phyloP scores from a whole-genome alignment of 352 stramenopile genomes.

The Phytophthora syringae region DNA sequence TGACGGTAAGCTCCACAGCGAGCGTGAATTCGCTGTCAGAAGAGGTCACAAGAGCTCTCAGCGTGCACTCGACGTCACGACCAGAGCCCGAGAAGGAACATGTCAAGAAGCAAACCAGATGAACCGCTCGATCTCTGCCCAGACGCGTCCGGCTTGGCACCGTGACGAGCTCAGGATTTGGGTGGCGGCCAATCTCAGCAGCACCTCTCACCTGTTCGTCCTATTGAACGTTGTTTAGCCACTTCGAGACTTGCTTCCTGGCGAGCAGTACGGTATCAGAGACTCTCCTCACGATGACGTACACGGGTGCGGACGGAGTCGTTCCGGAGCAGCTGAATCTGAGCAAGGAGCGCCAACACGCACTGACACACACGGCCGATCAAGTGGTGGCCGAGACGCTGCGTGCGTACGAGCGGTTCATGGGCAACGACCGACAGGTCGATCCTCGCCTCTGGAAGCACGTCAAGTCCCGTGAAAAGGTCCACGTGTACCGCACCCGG shows the following conservation, averaged over 20 bases:
- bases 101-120: conserved; percentile 17
- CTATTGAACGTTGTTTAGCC: conserved; percentile 15
- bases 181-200: conserved; percentile 21
- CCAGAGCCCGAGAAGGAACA: conserved; percentile 24
- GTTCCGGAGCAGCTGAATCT: conserved; percentile 39
- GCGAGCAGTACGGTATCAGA: background rate
- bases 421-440: conserved; percentile 47
- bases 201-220: background rate
- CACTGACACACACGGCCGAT: conserved; percentile 58
- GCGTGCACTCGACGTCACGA: conserved; percentile 21
- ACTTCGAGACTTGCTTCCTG: conserved; percentile 35
- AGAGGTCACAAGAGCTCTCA: background rate
- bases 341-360: conserved; percentile 43
- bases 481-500: conserved; percentile 67
- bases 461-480: conserved; percentile 60
- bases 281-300: conserved; percentile 25
- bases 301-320: conserved; percentile 30
- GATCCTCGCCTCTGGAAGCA: conserved; percentile 58
- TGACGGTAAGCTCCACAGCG: conserved; percentile 17
- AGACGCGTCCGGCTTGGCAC: conserved; percentile 12
- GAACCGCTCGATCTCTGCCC: conserved; percentile 24
- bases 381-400: conserved; percentile 67
- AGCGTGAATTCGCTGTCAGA: conserved; percentile 12
- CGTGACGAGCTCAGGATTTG: conserved; percentile 32
- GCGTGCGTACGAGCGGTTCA: conserved; percentile 56